Percentiles rank a stretch among this genome's conserved stretches.
phyloP scores from a whole-genome alignment of 2,329 filamentous ascomycete species.

The Talaromyces sp. region DNA sequence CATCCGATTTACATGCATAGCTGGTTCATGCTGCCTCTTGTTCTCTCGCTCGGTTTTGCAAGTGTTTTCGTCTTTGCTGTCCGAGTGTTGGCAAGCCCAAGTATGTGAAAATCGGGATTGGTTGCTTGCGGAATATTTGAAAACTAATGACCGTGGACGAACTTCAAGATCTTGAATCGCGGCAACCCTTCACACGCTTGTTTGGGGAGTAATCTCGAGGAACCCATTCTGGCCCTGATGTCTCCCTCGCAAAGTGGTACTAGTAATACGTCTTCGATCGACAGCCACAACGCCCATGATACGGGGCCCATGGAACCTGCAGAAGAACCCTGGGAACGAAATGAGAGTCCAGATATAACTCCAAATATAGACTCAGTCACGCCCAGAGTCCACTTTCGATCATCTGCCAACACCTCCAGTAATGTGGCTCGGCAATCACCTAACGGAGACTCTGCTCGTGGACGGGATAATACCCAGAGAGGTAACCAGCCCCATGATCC shows the following conservation, averaged over 20 bases:
- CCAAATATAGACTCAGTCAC: not conserved
- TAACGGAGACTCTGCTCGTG: slow-evolving; percentile 5
- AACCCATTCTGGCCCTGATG: not conserved
- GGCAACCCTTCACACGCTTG: too few relatives aligned
- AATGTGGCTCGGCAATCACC: slow-evolving; percentile 7
- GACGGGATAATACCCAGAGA: slow-evolving; percentile 15
- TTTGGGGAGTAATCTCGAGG: not conserved
- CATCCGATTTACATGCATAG: too few relatives aligned
- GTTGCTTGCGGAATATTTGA: not conserved
- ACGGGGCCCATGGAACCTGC: not conserved
- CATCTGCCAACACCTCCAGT: slow-evolving; percentile 2
- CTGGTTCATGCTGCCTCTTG: not conserved
- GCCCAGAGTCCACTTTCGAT: slow-evolving; percentile 22
- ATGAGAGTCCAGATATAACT: not conserved
- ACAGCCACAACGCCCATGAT: not conserved
- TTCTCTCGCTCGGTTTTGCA: not conserved
- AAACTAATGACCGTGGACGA: too few relatives aligned
- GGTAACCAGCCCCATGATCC: slow-evolving; percentile 19
- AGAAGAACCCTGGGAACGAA: not conserved
- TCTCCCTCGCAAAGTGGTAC: not conserved
- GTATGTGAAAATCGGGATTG: too few relatives aligned
- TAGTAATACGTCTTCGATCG: not conserved
- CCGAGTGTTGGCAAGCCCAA: too few relatives aligned
- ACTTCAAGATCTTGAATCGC: too few relatives aligned
- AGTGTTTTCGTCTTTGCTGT: not conserved